These are phyloP conservation scores for Botrytis byssoidea DNA, from an alignment of 2,329 filamentous ascomycete genomes.

Conservation along the genomic window DNA sequence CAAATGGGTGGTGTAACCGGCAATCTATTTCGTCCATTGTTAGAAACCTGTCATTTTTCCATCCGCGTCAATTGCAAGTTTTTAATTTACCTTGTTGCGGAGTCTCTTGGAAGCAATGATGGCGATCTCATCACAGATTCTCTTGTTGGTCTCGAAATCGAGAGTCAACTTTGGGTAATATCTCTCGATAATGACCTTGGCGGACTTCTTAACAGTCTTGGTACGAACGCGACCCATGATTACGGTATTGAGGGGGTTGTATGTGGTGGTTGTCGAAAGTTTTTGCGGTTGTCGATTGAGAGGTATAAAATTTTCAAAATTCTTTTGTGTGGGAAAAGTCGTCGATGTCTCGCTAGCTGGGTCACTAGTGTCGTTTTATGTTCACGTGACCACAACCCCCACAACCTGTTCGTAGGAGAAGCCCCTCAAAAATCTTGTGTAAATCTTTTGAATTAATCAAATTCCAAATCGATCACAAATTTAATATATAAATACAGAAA, in stretches of 20 bases:
- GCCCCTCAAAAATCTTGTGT: not conserved
- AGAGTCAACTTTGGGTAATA: conserved; percentile 98
- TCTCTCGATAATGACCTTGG: conserved; percentile 99
- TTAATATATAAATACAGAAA: not conserved
- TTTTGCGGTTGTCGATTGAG: conserved; percentile 19
- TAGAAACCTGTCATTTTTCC: conserved; percentile 67
- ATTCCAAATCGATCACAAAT: not conserved
- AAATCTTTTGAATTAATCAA: not conserved
- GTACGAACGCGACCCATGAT: conserved; percentile 47
- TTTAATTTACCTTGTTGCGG: conserved; percentile 81
- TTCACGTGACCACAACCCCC: not conserved
- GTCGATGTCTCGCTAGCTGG: conserved; percentile 16
- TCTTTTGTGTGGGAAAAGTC: conserved; percentile 22
- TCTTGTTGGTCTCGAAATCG: conserved; percentile 99
- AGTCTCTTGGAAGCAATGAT: conserved; percentile 99
- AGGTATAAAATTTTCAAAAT: conserved; percentile 1
- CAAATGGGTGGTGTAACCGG: conserved; percentile 95
- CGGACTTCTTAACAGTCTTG: conserved; percentile 52
- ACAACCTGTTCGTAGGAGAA: not conserved
- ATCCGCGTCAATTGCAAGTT: not conserved
- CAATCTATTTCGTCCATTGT: conserved; percentile 61
- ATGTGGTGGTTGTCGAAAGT: conserved; percentile 21
- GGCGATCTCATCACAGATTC: conserved; percentile 99
- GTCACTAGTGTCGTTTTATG: not conserved
- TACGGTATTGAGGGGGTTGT: conserved; percentile 32